These are phyloP conservation scores for Silene uniflora DNA, from an alignment of 148 eudicot genomes.

Conservation along the genomic window DNA sequence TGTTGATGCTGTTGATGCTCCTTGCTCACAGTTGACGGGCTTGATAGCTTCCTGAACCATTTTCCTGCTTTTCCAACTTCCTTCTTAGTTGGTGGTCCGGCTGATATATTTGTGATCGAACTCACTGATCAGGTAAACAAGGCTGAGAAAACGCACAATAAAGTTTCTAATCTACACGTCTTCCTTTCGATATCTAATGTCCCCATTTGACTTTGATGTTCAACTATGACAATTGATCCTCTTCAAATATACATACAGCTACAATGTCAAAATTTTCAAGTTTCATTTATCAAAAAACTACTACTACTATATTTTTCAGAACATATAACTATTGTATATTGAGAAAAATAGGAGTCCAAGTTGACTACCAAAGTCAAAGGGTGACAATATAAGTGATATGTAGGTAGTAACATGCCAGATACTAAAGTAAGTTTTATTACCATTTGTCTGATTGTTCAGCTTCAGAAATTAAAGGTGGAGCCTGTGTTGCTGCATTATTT, in stretches of 20 bases:
- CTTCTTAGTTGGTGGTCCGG: slow-evolving; percentile 76
- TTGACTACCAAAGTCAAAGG: background rate
- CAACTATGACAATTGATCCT: background rate
- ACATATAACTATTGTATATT: background rate
- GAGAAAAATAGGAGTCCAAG: background rate
- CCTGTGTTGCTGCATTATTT: slow-evolving; percentile 91
- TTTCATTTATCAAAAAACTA: background rate
- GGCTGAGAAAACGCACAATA: background rate
- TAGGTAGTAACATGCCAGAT: background rate
- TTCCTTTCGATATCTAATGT: background rate
- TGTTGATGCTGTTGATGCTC: slow-evolving; percentile 16
- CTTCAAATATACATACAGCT: no score
- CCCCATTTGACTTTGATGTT: background rate
- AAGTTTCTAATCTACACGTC: background rate
- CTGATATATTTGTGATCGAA: slow-evolving; percentile 74
- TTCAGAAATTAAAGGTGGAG: slow-evolving; percentile 37
- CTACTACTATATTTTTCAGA: background rate
- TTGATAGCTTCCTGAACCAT: slow-evolving; percentile 60
- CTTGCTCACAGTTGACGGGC: slow-evolving; percentile 56
- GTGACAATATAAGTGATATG: background rate
- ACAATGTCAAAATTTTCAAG: background rate
- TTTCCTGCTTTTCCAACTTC: slow-evolving; percentile 80
- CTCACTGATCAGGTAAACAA: slow-evolving; percentile 73
- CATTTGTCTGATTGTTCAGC: slow-evolving; percentile 38
- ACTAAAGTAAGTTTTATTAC: slow-evolving; percentile 2